These are phyloP conservation scores for Sicyos baderoa DNA, from an alignment of 306 rosid species.

Conservation along the genomic window DNA sequence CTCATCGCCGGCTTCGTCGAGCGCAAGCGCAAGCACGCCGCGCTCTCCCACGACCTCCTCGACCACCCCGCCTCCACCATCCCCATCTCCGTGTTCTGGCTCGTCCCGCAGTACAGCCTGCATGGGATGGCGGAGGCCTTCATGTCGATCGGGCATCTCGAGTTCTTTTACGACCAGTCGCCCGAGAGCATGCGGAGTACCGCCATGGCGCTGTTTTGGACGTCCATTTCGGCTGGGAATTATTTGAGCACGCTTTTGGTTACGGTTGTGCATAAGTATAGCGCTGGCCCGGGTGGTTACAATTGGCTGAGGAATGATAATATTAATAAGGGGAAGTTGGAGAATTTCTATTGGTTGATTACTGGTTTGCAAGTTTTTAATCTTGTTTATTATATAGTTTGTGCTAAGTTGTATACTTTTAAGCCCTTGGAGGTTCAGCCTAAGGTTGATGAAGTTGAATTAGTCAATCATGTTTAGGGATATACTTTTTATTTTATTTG, in stretches of 20 bases:
- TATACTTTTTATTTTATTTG: no score
- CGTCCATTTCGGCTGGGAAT: constrained; percentile 55
- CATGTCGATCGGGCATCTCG: constrained; percentile 86
- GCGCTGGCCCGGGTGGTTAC: constrained; percentile 45
- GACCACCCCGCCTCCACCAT: constrained; percentile 37
- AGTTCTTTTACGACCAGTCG: constrained; percentile 85
- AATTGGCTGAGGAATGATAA: constrained; percentile 82
- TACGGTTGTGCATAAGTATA: constrained; percentile 55
- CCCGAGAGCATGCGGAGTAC: constrained; percentile 96
- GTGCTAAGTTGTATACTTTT: constrained; percentile 57
- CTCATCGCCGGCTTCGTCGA: constrained; percentile 69
- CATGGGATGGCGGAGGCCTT: constrained; percentile 95
- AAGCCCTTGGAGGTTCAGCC: constrained; percentile 54
- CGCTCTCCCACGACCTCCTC: constrained; percentile 36
- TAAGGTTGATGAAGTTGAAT: constrained; percentile 49
- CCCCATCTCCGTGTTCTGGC: constrained; percentile 81
- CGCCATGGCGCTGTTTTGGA: constrained; percentile 76
- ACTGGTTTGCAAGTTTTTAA: constrained; percentile 49
- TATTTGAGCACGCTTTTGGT: constrained; percentile 69
- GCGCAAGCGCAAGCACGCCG: constrained; percentile 48
- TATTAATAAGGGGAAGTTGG: constrained; percentile 61
- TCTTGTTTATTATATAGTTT: constrained; percentile 49
- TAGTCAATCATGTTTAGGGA: constrained; percentile 26
- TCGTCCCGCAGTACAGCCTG: constrained; percentile 75
- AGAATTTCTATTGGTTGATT: constrained; percentile 78